These are phyloP conservation scores for Monosporascus sp. DNA, from an alignment of 2,329 filamentous ascomycete species.

Conservation along the genomic window DNA sequence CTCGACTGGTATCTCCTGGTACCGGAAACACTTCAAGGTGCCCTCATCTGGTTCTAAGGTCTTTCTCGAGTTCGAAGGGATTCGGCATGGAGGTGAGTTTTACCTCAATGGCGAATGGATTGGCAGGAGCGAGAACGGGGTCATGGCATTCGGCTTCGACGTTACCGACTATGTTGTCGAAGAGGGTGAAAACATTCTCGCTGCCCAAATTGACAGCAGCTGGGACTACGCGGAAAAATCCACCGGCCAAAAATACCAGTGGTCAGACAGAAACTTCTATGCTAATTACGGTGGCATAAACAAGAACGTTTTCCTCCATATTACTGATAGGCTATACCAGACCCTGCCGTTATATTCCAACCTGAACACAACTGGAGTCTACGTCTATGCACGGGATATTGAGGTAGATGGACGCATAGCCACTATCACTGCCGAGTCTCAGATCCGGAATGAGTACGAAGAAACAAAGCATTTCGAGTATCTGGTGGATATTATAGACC, in stretches of 20 bases:
- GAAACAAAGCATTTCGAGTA: not conserved
- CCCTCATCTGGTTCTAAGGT: not conserved
- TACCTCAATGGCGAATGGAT: conserved; percentile 1
- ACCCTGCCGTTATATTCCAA: not conserved
- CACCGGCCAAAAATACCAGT: not conserved
- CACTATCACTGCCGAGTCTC: not conserved
- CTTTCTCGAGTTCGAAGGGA: conserved; percentile 1
- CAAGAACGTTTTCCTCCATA: not conserved
- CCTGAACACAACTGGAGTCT: conserved; percentile 1
- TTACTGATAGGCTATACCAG: not conserved
- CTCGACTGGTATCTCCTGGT: not conserved
- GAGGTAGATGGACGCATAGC: not conserved
- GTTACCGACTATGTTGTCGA: not conserved
- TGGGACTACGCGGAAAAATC: not conserved
- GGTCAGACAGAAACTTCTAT: not conserved
- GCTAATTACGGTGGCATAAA: conserved; percentile 1
- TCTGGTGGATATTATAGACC: too few species aligned
- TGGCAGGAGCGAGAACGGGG: not conserved
- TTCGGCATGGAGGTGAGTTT: not conserved
- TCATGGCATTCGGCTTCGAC: conserved; percentile 1
- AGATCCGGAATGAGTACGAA: not conserved
- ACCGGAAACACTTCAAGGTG: not conserved
- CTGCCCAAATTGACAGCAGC: not conserved
- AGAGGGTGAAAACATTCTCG: not conserved
- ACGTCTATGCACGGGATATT: not conserved